phyloP scores from a whole-genome alignment of 768 basidiomycete genomes.

The Auriscalpium vulgare region DNA sequence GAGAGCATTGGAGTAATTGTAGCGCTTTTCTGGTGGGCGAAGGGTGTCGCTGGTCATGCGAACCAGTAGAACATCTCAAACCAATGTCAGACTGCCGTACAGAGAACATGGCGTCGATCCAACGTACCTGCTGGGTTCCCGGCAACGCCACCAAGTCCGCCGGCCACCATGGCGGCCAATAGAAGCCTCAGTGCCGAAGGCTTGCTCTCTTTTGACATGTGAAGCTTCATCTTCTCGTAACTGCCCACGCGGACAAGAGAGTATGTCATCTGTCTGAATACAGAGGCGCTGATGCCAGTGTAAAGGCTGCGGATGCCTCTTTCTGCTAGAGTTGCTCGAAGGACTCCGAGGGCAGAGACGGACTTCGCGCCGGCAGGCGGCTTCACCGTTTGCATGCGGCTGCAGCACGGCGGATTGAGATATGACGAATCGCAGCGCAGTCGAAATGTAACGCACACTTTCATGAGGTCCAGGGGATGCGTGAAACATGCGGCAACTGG shows the following conservation, averaged over 20 bases:
- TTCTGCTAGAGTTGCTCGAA: conserved; percentile 55
- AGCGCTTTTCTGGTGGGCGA: conserved; percentile 64
- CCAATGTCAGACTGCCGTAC: not conserved
- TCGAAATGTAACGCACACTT: conserved; percentile 50
- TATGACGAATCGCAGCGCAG: too few relatives aligned
- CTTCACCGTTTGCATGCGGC: conserved; percentile 75
- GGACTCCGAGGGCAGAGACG: conserved; percentile 57
- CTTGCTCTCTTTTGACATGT: conserved; percentile 40
- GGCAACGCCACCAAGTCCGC: conserved; percentile 73
- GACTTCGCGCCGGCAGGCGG: conserved; percentile 36
- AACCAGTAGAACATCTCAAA: conserved; percentile 60
- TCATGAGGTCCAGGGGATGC: conserved; percentile 79
- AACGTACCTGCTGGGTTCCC: conserved; percentile 73
- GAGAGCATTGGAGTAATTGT: conserved; percentile 74
- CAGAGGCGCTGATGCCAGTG: conserved; percentile 73
- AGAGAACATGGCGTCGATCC: too few relatives aligned
- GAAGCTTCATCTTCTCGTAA: conserved; percentile 70
- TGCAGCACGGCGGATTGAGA: conserved; percentile 18
- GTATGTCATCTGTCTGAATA: conserved; percentile 88
- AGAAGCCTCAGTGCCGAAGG: conserved; percentile 51
- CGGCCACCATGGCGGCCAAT: conserved; percentile 61
- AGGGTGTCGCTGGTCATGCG: conserved; percentile 86
- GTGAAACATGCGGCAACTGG: conserved; percentile 76
- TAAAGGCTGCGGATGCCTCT: conserved; percentile 72
- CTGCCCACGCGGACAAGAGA: conserved; percentile 77